Base-by-base conservation (phyloP, 2,329 filamentous ascomycete genomes). In the Xylogone sp. region DNA sequence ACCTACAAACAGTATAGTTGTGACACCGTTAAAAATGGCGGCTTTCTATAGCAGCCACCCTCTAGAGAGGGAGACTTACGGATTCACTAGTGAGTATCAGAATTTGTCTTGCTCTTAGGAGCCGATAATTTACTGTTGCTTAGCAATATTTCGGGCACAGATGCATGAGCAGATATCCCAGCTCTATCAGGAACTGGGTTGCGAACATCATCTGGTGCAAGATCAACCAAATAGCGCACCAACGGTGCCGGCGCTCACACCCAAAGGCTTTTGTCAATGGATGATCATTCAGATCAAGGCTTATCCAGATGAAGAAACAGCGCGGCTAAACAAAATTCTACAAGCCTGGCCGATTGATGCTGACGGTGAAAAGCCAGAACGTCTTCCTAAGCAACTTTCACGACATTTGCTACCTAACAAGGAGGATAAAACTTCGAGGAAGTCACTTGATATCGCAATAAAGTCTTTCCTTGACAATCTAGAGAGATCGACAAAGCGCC, bases 361-460 rank as follows among this genome's bases (percentile, higher is more conserved):
- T 0, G 70, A 74, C 46, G 71, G 69, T 8, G 58, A 83, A 45
- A 80, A 77, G 56, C 82, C 79, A 10, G 88, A 92, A 67, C 76
- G 87, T 2, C 85, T 95, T 50, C 91, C 90, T 0, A 90, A 89
- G 57, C 85, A 91, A 59, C 76, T 96, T 2, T 85, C 88, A 1
- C 77, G 90, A 42, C 78, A 86, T 48, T 74, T 94, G 3, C 81
- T 96, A 39, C 90, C 90, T 0, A 71, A 73, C 0, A 67, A 69
- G 7, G 74, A 79, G 1, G 82, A 90, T 57, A 61, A 76, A 0
- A 71, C 78, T 27, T 72, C 81, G 1, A 78, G 82, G 50, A 79
- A 84, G 54, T 71, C 81, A 19, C 71, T 92, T 8, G 79, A 84
- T 18, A 75, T 79, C 43, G 77, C 80, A 1, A 73, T 92, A 18